Evolutionary conservation across 2,329 filamentous ascomycete genomes (phyloP), one percentile per base, ranked within the genome.

Genomic region (Calonectria naviculata): DNA sequence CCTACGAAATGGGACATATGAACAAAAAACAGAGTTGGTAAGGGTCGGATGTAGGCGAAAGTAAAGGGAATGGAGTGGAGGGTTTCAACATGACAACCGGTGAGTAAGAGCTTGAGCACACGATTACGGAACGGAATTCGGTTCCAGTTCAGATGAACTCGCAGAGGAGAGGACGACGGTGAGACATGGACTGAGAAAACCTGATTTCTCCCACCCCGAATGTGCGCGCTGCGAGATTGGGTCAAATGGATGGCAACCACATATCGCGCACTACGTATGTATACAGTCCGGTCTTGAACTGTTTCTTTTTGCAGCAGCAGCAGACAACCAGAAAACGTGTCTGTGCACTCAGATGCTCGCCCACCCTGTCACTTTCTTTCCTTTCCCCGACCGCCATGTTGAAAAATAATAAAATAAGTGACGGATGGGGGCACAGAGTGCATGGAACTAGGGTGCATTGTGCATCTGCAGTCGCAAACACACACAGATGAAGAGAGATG

Each of bases 71-170:
- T 41, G 49, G 49, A 56, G 49, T 36, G 49, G 26, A 42, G 36
- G 42, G 44, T 64, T 49, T 38, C 61, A 64, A 61, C 56, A 44
- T 42, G 38, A 44, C 52, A 44, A 42, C 56, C 36, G 38, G 56
- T 44, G 56, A 42, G 56, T 44, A 61, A 28, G 56, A 61, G 56
- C 28, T 61, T 61, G 56, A 61, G 56, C 44, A 58, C 52, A 38
- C 52, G 24, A 38, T 9, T n/a, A 61, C 36, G 38, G 36, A 61
- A 8, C 36, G 56, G 56, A 31, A 61, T 42, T 61, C 19, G 56
- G 21, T 26, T 26, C 52, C 31, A 58, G 52, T 58, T 58, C 31
- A 38, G 52, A 58, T 58, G 31, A 26, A 58, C 24, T 58, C 5
- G n/a, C 21, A 46, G 24, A 21, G 42, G n/a, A 46, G 41, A 44